Percentiles rank a stretch among this genome's conserved stretches.
phyloP scores from a whole-genome alignment of 2,329 filamentous ascomycete genomes.

The Nothophoma quercina region DNA sequence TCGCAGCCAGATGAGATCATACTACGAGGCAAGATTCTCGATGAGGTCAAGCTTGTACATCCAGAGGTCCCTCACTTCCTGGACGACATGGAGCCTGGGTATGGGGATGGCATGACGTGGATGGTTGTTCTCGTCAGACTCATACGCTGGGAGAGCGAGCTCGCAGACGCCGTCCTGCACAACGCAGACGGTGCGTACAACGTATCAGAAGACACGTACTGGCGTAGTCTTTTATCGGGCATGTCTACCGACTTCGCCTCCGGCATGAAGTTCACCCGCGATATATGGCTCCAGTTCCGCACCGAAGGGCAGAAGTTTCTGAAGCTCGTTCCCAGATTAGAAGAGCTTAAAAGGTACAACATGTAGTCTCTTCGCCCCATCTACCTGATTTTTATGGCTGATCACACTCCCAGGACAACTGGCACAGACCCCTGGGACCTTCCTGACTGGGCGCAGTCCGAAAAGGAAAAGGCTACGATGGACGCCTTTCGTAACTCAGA shows the following conservation, averaged over 20 bases:
- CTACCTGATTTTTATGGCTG: neutral
- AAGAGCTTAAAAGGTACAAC: neutral
- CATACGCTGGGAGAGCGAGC: neutral
- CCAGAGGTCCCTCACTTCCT: constrained; percentile 1
- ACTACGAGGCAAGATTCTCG: constrained; percentile 3
- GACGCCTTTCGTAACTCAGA: neutral
- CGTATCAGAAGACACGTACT: constrained; percentile 2
- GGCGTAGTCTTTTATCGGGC: neutral
- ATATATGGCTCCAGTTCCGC: neutral
- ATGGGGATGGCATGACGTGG: neutral
- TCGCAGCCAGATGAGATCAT: neutral
- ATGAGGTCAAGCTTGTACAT: neutral
- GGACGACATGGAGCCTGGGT: neutral
- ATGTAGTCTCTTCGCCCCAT: too few species aligned
- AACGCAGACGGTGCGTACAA: too few species aligned
- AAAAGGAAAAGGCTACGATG: neutral
- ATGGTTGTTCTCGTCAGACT: neutral
- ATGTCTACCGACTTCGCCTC: neutral
- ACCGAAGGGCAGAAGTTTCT: neutral
- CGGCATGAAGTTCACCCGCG: neutral
- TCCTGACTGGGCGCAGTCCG: neutral
- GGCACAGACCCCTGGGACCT: neutral
- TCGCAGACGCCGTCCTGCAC: neutral
- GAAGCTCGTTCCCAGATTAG: neutral
- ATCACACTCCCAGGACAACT: neutral